Base-by-base conservation (phyloP, 208 protist genomes). In the Acanthamoeba sp. region DNA sequence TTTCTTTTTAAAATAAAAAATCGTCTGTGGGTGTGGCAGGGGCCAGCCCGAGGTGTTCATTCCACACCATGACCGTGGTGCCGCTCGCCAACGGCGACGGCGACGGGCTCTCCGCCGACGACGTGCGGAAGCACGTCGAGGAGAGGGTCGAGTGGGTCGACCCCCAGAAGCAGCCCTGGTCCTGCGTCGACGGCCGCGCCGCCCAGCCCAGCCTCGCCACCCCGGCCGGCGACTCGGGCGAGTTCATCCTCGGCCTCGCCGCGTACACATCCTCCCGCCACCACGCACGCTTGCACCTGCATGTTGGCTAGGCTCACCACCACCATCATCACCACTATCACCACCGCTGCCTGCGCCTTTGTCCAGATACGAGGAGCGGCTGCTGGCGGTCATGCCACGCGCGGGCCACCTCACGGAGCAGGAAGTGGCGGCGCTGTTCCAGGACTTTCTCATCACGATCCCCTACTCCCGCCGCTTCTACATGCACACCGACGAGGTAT, bases 171-270 rank as follows among this genome's bases (percentile, higher is more conserved):
- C 69, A 78, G 4, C 38, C 14, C 14, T 78, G 69, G 69, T 78
- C 69, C 16, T 78, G 69, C 69, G 69, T 78, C 38, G 69, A 78
- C 38, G 69, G 69, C 69, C 69, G 69, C 36, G 14, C 69, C 38
- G 22, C 69, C 14, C n/a, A 36, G 34, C 69, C 69, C 14, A 34
- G 69, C 69, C 69, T 78, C 69, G 45, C 69, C 69, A 78, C 69
- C 24, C 69, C 69, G 1, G 69, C 69, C 29, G 69, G 69, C 38
- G 69, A 78, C 38, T 38, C 69, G 34, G 69, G 69, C 7, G 69
- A 78, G 69, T 78, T 78, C 69, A 78, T 78, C 69, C 69, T 78
- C 69, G 69, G 69, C 69, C 69, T 78, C 18, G 69, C 14, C 18
- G 69, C 22, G 69, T 78, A 78, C 29, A 16, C 34, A 1, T 36